phyloP scores from a whole-genome alignment of 805 yeast genomes.

The Scheffersomyces ergatensis region DNA sequence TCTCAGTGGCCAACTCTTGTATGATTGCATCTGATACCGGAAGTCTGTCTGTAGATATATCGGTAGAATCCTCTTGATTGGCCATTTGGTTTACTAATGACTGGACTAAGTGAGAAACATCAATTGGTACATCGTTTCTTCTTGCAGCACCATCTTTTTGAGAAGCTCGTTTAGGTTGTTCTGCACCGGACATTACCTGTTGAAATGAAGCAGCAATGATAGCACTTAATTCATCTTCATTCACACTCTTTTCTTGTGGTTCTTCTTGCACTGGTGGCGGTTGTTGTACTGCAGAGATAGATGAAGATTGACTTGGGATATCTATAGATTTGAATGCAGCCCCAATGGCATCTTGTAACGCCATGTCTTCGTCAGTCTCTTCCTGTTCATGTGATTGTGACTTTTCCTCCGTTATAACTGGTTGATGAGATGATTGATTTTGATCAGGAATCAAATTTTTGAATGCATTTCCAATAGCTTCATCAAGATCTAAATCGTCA shows the following conservation, averaged over 20 bases:
- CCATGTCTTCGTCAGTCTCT: conserved; percentile 7
- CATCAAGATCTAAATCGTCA: conserved; percentile 7
- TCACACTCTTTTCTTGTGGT: conserved; percentile 1
- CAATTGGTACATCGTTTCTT: conserved; percentile 5
- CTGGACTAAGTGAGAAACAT: conserved; percentile 23
- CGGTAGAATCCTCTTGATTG: conserved; percentile 5
- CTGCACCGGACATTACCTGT: conserved; percentile 5
- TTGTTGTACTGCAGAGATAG: not conserved
- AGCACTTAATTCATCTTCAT: conserved; percentile 17
- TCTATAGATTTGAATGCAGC: conserved; percentile 25
- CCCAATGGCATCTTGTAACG: conserved; percentile 6
- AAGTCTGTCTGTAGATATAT: conserved; percentile 1
- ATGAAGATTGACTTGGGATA: not conserved
- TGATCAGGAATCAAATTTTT: conserved; percentile 3
- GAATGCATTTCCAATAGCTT: conserved; percentile 19
- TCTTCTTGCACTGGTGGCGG: not conserved
- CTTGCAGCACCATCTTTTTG: not conserved
- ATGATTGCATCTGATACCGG: conserved; percentile 20
- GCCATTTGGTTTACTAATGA: conserved; percentile 23
- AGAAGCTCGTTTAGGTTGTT: not conserved
- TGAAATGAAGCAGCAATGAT: conserved; percentile 20
- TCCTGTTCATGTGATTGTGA: not conserved
- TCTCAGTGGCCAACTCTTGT: conserved; percentile 27
- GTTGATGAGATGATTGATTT: no score
- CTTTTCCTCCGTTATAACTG: not conserved